Percentiles rank a stretch among this genome's conserved stretches.
These are phyloP conservation scores for Aethionema arabicum DNA, from an alignment of 345 rosid species.

Conservation along the genomic window DNA sequence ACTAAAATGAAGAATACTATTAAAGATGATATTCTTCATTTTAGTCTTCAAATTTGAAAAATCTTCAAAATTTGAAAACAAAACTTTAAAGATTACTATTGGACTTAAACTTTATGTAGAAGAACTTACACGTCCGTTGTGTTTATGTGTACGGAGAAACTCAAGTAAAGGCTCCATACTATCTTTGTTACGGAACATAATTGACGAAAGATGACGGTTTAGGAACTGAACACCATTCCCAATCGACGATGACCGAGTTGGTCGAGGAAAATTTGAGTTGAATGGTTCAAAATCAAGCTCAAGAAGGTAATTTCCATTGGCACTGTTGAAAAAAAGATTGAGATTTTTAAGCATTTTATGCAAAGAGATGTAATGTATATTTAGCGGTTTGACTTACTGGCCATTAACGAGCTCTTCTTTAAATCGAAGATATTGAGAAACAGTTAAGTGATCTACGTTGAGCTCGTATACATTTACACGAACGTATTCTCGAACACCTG, in stretches of 20 bases:
- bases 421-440: slow-evolving; percentile 78
- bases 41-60: too few species aligned
- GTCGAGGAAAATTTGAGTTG: slow-evolving; percentile 83
- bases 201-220: slow-evolving; percentile 90
- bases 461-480: slow-evolving; percentile 84
- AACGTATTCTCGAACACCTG: slow-evolving; percentile 94
- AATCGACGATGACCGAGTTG: slow-evolving; percentile 90
- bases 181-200: slow-evolving; percentile 86
- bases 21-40: too few species aligned
- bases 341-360: slow-evolving; percentile 18
- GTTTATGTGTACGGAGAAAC: slow-evolving; percentile 79
- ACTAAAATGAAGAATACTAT: too few species aligned
- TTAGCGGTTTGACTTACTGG: slow-evolving; percentile 42
- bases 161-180: slow-evolving; percentile 81
- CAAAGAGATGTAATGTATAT: not conserved
- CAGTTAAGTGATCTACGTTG: slow-evolving; percentile 74
- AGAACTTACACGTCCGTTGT: slow-evolving; percentile 75
- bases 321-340: slow-evolving; percentile 33
- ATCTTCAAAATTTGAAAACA: too few species aligned
- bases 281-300: slow-evolving; percentile 99
- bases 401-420: slow-evolving; percentile 86
- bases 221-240: slow-evolving; percentile 98
- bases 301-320: slow-evolving; percentile 52
- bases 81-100: too few species aligned
- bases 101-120: too few species aligned